Conservation (phyloP, 768 basidiomycete species). For the Lanmaoa rubissima region DNA sequence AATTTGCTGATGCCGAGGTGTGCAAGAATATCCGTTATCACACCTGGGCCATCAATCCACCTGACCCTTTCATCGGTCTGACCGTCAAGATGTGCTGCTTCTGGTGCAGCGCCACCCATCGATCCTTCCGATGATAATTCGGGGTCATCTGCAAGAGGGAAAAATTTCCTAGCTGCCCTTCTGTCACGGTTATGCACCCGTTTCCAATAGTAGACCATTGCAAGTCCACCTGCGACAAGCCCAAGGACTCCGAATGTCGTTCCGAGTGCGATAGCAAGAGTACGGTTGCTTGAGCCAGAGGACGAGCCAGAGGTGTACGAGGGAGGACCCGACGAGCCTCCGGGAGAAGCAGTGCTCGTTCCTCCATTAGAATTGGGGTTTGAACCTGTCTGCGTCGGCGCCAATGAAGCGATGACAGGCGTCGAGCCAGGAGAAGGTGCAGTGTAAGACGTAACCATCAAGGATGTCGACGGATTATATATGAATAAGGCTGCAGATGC, state of each 20-base stretch:
- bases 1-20: conserved; percentile 23
- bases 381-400: conserved; percentile 33
- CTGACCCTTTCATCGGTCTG: conserved; percentile 1
- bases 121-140: conserved; percentile 14
- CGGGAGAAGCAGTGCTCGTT: conserved; percentile 7
- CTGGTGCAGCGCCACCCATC: conserved; percentile 5
- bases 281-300: conserved; percentile 23
- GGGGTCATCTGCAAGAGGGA: conserved; percentile 19
- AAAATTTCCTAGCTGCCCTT: conserved; percentile 12
- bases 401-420: conserved; percentile 32
- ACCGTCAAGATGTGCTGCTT: neutral
- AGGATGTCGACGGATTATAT: conserved; percentile 41
- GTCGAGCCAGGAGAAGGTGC: conserved; percentile 33
- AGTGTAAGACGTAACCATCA: conserved; percentile 43
- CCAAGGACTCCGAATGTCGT: conserved; percentile 59
- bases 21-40: conserved; percentile 21
- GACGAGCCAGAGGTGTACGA: conserved; percentile 14
- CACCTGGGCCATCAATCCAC: neutral
- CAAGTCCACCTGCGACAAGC: conserved; percentile 43
- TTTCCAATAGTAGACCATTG: conserved; percentile 45
- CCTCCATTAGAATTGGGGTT: conserved; percentile 7
- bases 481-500: conserved; percentile 55
- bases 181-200: conserved; percentile 23
- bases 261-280: conserved; percentile 58
- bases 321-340: conserved; percentile 10